phyloP scores from a whole-genome alignment of 164 flowering plant genomes.

The Kalanchoe fedtschenkoi region DNA sequence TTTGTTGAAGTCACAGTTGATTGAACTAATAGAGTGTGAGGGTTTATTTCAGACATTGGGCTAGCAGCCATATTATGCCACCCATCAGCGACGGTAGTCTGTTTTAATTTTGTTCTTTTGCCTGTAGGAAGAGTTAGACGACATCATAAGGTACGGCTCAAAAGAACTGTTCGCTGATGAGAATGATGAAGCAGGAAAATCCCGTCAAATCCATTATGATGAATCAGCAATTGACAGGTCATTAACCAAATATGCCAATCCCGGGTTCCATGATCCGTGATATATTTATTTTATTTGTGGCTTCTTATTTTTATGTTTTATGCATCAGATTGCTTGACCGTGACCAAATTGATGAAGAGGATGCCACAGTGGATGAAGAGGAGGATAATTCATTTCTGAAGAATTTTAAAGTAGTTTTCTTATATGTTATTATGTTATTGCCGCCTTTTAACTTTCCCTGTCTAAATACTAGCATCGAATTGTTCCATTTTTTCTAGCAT shows the following conservation, averaged over 20 bases:
- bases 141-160: constrained; percentile 93
- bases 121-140: constrained; percentile 92
- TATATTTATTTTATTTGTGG: neutral
- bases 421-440: neutral
- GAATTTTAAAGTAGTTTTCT: constrained; percentile 72
- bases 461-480: neutral
- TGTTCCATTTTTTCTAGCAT: neutral
- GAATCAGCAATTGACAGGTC: constrained; percentile 93
- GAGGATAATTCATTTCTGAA: constrained; percentile 87
- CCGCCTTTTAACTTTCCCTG: neutral
- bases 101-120: neutral
- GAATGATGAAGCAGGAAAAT: constrained; percentile 79
- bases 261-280: neutral
- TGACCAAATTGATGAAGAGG: constrained; percentile 70
- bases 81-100: neutral
- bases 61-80: neutral
- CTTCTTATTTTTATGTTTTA: neutral
- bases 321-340: constrained; percentile 74
- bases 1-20: neutral
- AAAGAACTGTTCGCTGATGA: constrained; percentile 94
- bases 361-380: constrained; percentile 64
- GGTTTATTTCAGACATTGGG: neutral
- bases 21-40: neutral
- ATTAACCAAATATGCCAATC: neutral
- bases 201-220: constrained; percentile 95